Conservation (phyloP, 2,329 filamentous ascomycete genomes). For the Venturia pyrina region DNA sequence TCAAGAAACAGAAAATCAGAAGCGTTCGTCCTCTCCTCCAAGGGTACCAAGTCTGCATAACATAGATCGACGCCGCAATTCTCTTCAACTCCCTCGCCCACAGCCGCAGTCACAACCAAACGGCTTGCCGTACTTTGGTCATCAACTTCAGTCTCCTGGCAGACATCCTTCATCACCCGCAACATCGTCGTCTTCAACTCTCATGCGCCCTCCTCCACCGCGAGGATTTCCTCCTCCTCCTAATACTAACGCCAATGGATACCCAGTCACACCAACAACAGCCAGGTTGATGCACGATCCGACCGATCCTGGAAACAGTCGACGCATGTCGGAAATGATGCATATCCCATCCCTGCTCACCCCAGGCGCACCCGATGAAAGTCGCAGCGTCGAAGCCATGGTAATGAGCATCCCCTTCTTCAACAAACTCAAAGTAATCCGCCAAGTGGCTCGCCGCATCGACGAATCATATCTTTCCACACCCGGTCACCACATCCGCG, state of each 20-base stretch:
- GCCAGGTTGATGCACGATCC: constrained; percentile 4
- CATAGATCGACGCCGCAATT: not conserved
- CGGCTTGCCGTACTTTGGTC: not conserved
- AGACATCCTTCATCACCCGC: not conserved
- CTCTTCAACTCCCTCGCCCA: not conserved
- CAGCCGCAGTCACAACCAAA: not conserved
- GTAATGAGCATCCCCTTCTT: constrained; percentile 66
- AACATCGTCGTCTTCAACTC: not conserved
- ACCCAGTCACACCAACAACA: constrained; percentile 9
- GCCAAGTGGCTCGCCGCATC: constrained; percentile 64
- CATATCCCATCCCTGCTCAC: constrained; percentile 46
- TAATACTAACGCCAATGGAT: not conserved
- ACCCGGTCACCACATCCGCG: constrained; percentile 44
- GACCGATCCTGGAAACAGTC: not conserved
- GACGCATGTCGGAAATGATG: constrained; percentile 9
- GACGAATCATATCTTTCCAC: constrained; percentile 20
- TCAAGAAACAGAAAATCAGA: not conserved
- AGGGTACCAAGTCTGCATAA: not conserved
- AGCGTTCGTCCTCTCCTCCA: not conserved
- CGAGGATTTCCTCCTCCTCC: not conserved
- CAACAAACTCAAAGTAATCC: constrained; percentile 67
- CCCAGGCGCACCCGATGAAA: constrained; percentile 26
- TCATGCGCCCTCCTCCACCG: constrained; percentile 4
- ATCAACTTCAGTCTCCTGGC: not conserved
- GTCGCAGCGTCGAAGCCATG: constrained; percentile 52